Evolutionary conservation across 164 flowering plant species (phyloP), one percentile per base, ranked within the genome.

Genomic region (Vitis rupestris): DNA sequence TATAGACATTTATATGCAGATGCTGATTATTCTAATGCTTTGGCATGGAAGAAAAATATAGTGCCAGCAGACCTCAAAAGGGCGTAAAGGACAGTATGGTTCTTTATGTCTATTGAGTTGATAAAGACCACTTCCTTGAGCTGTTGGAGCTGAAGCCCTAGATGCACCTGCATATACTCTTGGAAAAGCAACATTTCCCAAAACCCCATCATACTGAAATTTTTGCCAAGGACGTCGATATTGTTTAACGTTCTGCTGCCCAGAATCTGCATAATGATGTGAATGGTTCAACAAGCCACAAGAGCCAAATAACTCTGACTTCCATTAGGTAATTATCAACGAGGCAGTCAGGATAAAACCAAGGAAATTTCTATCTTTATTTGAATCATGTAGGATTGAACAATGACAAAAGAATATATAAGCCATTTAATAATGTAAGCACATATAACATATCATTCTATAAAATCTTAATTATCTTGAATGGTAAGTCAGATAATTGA

Each of bases 41-140:
- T 0, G n/a, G 19, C 17, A 50, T 19, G 15, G 4, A 30, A 17
- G 8, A 16, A 58, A 37, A 23, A 30, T 27, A 72, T 4, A 13
- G 54, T 12, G 14, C 55, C 12, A 30, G 14, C 15, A 61, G 7
- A 70, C 78, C 74, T 75, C 71, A 49, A 8, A 49, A 31, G 57
- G 63, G 16, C 29, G 57, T 30, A 66, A 73, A 69, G 74, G 71
- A 16, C 65, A 50, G 37, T 70, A 75, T 50, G 74, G 68, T 11
- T 50, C 61, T 56, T 23, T 12, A 67, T 52, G 57, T 62, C 61
- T 66, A 47, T 61, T 70, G 50, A 66, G 74, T 55, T 54, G 58
- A 57, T 62, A 17, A 59, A 27, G n/a, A 10, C 16, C 67, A 47
- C 6, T 66, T 53, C 68, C 71, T 50, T 27, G 54, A 60, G 53